A percentile compares a stretch with the other conserved stretches of the same genome.
phyloP scores from a whole-genome alignment of 176 grass and related monocot species.

The Aegilops umbellulata region DNA sequence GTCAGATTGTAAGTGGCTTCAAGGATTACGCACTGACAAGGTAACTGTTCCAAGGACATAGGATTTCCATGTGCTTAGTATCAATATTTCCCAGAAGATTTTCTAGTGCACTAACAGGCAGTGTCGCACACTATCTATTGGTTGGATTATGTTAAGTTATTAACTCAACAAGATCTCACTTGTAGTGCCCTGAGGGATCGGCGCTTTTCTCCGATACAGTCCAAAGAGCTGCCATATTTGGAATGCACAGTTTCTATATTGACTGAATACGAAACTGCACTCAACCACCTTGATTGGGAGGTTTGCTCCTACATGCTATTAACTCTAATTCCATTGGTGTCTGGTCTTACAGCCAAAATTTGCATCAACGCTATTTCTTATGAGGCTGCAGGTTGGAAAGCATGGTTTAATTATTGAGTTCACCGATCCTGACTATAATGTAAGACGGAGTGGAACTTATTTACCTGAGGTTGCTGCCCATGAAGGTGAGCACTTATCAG shows the following conservation, averaged over 20 bases:
- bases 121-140: neutral
- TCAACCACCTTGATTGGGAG: conserved; percentile 95
- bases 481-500: conserved; percentile 59
- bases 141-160: neutral
- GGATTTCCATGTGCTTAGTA: neutral
- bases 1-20: conserved; percentile 79
- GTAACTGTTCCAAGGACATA: conserved; percentile 42
- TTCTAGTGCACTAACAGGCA: neutral
- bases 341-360: conserved; percentile 5
- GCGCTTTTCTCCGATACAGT: conserved; percentile 83
- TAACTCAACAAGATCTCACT: neutral
- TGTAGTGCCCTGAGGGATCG: conserved; percentile 89
- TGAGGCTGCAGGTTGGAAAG: conserved; percentile 67
- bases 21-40: conserved; percentile 91
- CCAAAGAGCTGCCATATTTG: conserved; percentile 84
- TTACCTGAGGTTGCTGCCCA: conserved; percentile 95
- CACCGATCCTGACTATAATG: conserved; percentile 75
- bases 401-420: conserved; percentile 99
- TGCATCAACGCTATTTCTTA: conserved; percentile 2
- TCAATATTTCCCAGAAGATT: neutral
- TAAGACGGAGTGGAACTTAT: conserved; percentile 82
- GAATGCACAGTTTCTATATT: conserved; percentile 96
- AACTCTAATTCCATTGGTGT: neutral
- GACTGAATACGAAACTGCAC: conserved; percentile 75
- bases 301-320: conserved; percentile 30